Evolutionary conservation across 352 stramenopile genomes (phyloP), one percentile per base, ranked within the genome.

Genomic region (Pilasporangium apinafurcum): DNA sequence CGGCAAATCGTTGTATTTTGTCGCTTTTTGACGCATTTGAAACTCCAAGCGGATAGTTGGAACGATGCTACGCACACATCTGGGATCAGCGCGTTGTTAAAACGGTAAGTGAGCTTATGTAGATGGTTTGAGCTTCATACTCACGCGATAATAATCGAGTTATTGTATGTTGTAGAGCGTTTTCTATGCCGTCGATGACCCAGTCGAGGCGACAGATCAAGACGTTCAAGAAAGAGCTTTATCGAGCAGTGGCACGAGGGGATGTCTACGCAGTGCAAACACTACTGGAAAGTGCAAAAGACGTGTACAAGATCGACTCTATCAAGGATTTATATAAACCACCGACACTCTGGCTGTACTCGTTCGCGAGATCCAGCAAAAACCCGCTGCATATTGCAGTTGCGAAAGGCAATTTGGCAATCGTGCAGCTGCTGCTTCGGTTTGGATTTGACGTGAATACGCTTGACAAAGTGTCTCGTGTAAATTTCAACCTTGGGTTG

Each of bases 331-430:
- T 83, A 3, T 86, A 82, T 30, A 60, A 46, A 12, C 35, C 56
- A 8, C 79, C 79, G 0, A 61, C 66, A 18, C 36, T 91, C 17
- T 88, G 79, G 76, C 48, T 80, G 17, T 78, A 63, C 40, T 59
- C 73, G 32, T 84, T 89, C 30, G 76, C 74, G 0, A 59, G 62
- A 27, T 92, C 79, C 0, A 54, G 53, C 26, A 89, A 89, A 48
- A 92, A 91, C 20, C 79, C 79, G 22, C 62, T 92, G 6, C 79
- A 92, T 44, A 61, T 89, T 35, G 76, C 79, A 1, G 79, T 75
- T 4, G 68, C 68, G 41, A 59, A 64, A 20, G 76, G 74, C 26
- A 57, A 86, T 35, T 36, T 78, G 2, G 33, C 48, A n/a, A 68
- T 88, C 30, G 69, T 89, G n/a, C 35, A 76, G 36, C 41, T 84